Percentiles rank a stretch among this genome's conserved stretches.
phyloP scores from a whole-genome alignment of 2,329 filamentous ascomycete species.

The Rachicladosporium sp. region DNA sequence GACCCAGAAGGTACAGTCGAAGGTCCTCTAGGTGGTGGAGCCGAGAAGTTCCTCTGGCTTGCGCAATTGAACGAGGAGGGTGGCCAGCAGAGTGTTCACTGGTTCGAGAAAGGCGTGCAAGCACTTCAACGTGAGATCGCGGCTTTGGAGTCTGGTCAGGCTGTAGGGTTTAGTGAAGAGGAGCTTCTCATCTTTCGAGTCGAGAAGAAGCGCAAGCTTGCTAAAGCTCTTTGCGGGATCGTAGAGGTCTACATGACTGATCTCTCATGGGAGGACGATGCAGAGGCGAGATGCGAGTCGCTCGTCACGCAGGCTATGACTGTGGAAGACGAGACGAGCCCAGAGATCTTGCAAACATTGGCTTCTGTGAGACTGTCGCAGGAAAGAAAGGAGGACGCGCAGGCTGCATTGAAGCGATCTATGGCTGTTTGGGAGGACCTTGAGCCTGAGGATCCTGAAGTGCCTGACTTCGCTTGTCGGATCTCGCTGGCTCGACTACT shows the following conservation, averaged over 20 bases:
- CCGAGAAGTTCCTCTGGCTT: constrained; percentile 90
- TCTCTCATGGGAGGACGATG: constrained; percentile 63
- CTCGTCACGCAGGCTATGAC: constrained; percentile 84
- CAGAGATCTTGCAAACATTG: constrained; percentile 90
- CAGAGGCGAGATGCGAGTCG: constrained; percentile 74
- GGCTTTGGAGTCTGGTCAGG: constrained; percentile 40
- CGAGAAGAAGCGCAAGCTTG: constrained; percentile 70
- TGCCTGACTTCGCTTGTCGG: constrained; percentile 77
- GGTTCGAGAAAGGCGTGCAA: constrained; percentile 56
- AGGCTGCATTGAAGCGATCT: constrained; percentile 64
- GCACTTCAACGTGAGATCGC: constrained; percentile 62
- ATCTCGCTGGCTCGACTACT: constrained; percentile 75
- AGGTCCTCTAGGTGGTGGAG: constrained; percentile 63
- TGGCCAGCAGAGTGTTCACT: constrained; percentile 46
- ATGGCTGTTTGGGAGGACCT: constrained; percentile 74
- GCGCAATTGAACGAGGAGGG: constrained; percentile 69
- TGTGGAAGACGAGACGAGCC: constrained; percentile 58
- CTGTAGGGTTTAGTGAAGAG: constrained; percentile 21
- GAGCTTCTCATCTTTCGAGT: constrained; percentile 34
- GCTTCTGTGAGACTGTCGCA: constrained; percentile 92
- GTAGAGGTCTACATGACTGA: constrained; percentile 99
- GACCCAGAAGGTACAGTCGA: constrained; percentile 63
- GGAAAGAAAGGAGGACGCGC: constrained; percentile 63
- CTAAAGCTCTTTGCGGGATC: constrained; percentile 85
- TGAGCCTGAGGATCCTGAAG: constrained; percentile 54